A percentile compares a stretch with the other conserved stretches of the same genome.
These are phyloP conservation scores for Eimeria zaria DNA, from an alignment of 169 alveolate species.

Conservation along the genomic window DNA sequence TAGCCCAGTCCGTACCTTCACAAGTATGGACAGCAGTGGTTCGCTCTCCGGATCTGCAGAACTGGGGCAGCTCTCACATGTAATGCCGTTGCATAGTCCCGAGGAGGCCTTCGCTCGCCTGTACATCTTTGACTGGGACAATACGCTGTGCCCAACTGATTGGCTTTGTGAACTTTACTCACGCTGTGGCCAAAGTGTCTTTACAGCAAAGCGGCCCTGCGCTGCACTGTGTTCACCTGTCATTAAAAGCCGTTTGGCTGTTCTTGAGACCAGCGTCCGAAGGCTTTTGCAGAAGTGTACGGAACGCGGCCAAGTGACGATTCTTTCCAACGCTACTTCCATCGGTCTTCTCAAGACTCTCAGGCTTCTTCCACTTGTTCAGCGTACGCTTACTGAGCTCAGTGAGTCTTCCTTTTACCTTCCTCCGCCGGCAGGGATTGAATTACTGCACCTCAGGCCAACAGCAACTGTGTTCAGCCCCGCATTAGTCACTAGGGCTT, in stretches of 20 bases:
- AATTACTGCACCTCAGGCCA: background rate
- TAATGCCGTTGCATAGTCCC: slow-evolving; percentile 11
- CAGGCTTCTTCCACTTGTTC: slow-evolving; percentile 76
- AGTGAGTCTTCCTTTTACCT: slow-evolving; percentile 45
- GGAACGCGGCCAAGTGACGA: slow-evolving; percentile 73
- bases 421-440: background rate
- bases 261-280: slow-evolving; percentile 60
- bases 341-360: slow-evolving; percentile 79
- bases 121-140: slow-evolving; percentile 82
- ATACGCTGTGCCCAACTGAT: slow-evolving; percentile 82
- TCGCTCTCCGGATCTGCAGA: background rate
- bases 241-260: slow-evolving; percentile 40
- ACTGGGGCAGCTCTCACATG: background rate
- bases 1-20: slow-evolving; percentile 3
- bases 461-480: background rate
- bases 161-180: slow-evolving; percentile 79
- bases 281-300: slow-evolving; percentile 65
- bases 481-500: background rate
- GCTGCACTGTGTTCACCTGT: slow-evolving; percentile 76
- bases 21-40: slow-evolving; percentile 24
- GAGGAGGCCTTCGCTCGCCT: slow-evolving; percentile 47
- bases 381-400: slow-evolving; percentile 71
- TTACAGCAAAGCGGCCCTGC: slow-evolving; percentile 66
- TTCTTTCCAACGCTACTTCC: slow-evolving; percentile 80
- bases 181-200: slow-evolving; percentile 64